Percentiles rank a stretch among this genome's conserved stretches.
Evolutionary conservation across 2,329 filamentous ascomycete species (phyloP).

Genomic region (Diaporthe citriasiana): DNA sequence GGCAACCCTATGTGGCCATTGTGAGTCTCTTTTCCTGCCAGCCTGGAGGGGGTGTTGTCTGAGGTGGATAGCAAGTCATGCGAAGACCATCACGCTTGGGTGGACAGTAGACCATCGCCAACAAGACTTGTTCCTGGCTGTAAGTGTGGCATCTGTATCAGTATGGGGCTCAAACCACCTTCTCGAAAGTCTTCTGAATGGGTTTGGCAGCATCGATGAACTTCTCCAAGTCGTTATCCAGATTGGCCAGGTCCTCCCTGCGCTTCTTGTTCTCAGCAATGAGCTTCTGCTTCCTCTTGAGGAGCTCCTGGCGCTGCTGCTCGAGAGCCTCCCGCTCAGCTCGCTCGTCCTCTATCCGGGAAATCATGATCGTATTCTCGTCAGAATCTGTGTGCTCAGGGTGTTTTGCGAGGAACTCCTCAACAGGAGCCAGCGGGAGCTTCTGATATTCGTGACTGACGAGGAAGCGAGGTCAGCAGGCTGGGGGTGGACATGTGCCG

Average conservation of each 20-base stretch:
- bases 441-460: constrained; percentile 87
- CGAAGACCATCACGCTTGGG: neutral
- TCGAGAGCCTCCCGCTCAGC: constrained; percentile 87
- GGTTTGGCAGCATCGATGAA: constrained; percentile 94
- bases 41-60: too few relatives aligned
- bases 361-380: constrained; percentile 88
- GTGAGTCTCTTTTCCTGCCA: neutral
- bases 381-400: constrained; percentile 81
- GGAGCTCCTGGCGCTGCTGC: constrained; percentile 82
- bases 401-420: constrained; percentile 83
- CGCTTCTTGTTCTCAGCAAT: constrained; percentile 86
- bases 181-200: constrained; percentile 88
- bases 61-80: neutral
- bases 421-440: constrained; percentile 85
- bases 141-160: neutral
- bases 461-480: constrained; percentile 12
- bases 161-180: constrained; percentile 65
- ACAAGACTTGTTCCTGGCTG: neutral
- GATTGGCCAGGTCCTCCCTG: constrained; percentile 90
- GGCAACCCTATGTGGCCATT: too few relatives aligned
- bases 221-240: constrained; percentile 93
- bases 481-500: neutral
- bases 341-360: constrained; percentile 91
- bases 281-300: constrained; percentile 75
- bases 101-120: neutral